A percentile compares a stretch with the other conserved stretches of the same genome.
Conservation (phyloP, 129 eudicot species). For the Artemisia tridentata region DNA sequence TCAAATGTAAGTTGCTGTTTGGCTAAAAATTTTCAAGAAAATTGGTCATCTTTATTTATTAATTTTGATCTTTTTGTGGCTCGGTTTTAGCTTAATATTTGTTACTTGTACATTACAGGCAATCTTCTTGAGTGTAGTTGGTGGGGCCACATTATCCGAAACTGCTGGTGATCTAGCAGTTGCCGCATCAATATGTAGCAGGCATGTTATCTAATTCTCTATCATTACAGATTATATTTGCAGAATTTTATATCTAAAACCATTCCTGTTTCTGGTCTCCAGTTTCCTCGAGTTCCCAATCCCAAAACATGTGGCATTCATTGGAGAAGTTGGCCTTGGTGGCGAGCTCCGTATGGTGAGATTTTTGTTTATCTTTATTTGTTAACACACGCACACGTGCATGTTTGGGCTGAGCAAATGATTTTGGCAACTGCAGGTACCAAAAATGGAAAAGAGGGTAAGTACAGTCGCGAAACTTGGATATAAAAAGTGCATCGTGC, state of each 20-base stretch:
- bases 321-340: conserved; percentile 92
- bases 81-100: conserved; percentile 5
- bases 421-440: conserved; percentile 41
- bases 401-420: neutral
- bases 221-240: neutral
- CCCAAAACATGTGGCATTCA: conserved; percentile 73
- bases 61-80: neutral
- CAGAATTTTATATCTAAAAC: neutral
- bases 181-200: conserved; percentile 98
- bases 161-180: conserved; percentile 94
- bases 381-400: neutral
- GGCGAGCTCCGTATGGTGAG: conserved; percentile 89
- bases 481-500: conserved; percentile 69
- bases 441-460: conserved; percentile 84
- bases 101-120: conserved; percentile 41
- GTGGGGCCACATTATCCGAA: conserved; percentile 65
- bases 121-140: conserved; percentile 70
- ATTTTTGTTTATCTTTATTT: neutral
- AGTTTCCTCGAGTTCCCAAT: conserved; percentile 89
- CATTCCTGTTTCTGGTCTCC: conserved; percentile 24
- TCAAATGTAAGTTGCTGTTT: conserved; percentile 53
- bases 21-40: neutral
- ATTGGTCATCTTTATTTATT: neutral
- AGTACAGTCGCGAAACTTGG: conserved; percentile 75
- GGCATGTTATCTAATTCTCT: conserved; percentile 37